Base-by-base conservation (phyloP, 1,139 yeast species). In the Spathaspora sp. region DNA sequence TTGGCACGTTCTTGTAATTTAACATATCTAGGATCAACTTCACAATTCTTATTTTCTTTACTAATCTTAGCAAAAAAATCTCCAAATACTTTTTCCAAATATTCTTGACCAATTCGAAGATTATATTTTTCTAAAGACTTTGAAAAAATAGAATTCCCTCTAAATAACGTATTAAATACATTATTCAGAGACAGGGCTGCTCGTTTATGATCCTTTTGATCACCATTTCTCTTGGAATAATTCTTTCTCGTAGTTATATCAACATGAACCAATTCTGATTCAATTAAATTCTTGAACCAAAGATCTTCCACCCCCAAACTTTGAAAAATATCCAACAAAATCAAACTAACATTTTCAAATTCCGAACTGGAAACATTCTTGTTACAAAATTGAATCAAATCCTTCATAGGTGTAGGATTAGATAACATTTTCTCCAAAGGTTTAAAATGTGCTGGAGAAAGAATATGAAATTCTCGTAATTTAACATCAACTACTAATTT, bases 111-210 rank as follows among this genome's bases (percentile, higher is more conserved):
- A 25, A 86, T 74, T 56, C 95, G 70, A 41, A 85, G 74, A 61
- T 87, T 86, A 60, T 84, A 89, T 51, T 80, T 75, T 56, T 93
- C 98, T 44, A 91, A 63, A 0, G 96, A 78, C 60, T 88, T 89
- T 0, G 96, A 84, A 51, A 91, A 74, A 8, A 90, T 74, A 1
- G 95, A 84, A 47, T 89, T 86, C 0, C 97, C 97, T 54, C 98
- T 73, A 59, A 93, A 91, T 17, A 93, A 64, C 0, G 96, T 83
- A 56, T 87, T 87, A 61, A 81, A 81, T 1, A 81, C 78, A 56
- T 81, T 76, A 47, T 67, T 74, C 42, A 63, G 58, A 2, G 68
- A 65, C 43, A 10, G 48, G 37, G 20, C 44, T 43, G 40, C n/a
- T 41, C 39, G 9, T 39, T 39, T 16, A 36, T 20, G n/a, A 47